phyloP scores from a whole-genome alignment of 352 stramenopile genomes.

The Globisporangium mamillatum region DNA sequence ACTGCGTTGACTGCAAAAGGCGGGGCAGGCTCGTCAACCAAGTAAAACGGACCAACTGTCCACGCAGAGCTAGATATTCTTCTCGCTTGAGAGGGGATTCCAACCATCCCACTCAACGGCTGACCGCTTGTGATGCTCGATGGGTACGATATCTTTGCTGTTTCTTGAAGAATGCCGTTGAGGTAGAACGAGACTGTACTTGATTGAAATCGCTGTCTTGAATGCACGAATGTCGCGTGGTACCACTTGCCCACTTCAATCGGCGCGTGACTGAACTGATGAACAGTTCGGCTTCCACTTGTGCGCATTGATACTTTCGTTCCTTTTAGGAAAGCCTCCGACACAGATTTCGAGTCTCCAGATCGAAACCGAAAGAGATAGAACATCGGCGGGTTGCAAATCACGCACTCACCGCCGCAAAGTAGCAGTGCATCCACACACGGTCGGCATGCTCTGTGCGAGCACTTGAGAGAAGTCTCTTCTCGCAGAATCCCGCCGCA shows the following conservation, averaged over 20 bases:
- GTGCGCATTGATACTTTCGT: slow-evolving; percentile 67
- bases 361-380: slow-evolving; percentile 73
- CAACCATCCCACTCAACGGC: slow-evolving; percentile 56
- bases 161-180: slow-evolving; percentile 63
- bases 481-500: slow-evolving; percentile 44
- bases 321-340: slow-evolving; percentile 63
- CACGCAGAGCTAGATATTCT: slow-evolving; percentile 39
- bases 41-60: slow-evolving; percentile 62
- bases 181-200: slow-evolving; percentile 61
- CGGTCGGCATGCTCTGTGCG: slow-evolving; percentile 49
- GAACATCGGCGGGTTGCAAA: slow-evolving; percentile 74
- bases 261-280: slow-evolving; percentile 53
- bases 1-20: slow-evolving; percentile 46
- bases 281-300: slow-evolving; percentile 36
- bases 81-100: slow-evolving; percentile 50
- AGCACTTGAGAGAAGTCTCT: slow-evolving; percentile 65
- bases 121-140: slow-evolving; percentile 48
- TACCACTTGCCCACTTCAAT: slow-evolving; percentile 47
- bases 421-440: slow-evolving; percentile 57
- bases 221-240: slow-evolving; percentile 54
- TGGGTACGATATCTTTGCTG: slow-evolving; percentile 66
- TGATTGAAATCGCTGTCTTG: slow-evolving; percentile 67
- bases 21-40: slow-evolving; percentile 57
- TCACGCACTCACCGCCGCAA: slow-evolving; percentile 56
- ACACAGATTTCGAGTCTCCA: slow-evolving; percentile 63